Base-by-base conservation (phyloP, 2,329 filamentous ascomycete species). In the Scedosporium boydii region DNA sequence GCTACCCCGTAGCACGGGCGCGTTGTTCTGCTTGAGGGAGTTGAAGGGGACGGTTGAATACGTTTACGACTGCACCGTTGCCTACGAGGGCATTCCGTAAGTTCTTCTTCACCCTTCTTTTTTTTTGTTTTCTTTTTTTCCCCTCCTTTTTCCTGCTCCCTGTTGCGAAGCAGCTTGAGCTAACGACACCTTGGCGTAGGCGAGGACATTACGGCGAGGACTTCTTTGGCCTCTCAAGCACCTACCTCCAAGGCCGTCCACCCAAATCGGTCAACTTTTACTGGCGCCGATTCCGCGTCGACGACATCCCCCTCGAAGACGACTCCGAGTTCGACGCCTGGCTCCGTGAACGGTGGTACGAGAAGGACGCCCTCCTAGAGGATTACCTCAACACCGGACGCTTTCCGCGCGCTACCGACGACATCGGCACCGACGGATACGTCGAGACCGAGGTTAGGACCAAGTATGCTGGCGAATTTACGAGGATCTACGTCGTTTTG, bases 191-290 rank as follows among this genome's bases (percentile, higher is more conserved):
- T 34, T 16, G 58, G 27, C 27, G 27, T 69, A 91, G 88, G 26
- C 88, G 87, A 63, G 90, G 88, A 46, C 83, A 89, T 68, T 97
- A 88, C 67, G 93, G 93, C n/a, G 93, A 98, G 72, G 86, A 96
- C 58, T 89, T 90, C 69, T 98, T 96, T 74, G 93, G 90, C 0
- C 80, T 99, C 3, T 84, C 85, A 2, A 92, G 92, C 58, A 96
- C 91, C 3, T 96, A 95, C 71, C 87, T 97, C 65, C 86, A 95
- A 73, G 93, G 95, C 12, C 86, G 90, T 1, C 88, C 93, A 0
- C 95, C 93, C 1, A 96, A 93, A 72, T 96, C 92, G 1, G 93
- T 98, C 69, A 98, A 97, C 75, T 93, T 98, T 79, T 89, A 96
- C 75, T 99, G 93, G 91, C 86, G 95, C 61, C 87, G 92, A 9